Evolutionary conservation across 768 basidiomycete species (phyloP).

Genomic region (Paxillus involutus): DNA sequence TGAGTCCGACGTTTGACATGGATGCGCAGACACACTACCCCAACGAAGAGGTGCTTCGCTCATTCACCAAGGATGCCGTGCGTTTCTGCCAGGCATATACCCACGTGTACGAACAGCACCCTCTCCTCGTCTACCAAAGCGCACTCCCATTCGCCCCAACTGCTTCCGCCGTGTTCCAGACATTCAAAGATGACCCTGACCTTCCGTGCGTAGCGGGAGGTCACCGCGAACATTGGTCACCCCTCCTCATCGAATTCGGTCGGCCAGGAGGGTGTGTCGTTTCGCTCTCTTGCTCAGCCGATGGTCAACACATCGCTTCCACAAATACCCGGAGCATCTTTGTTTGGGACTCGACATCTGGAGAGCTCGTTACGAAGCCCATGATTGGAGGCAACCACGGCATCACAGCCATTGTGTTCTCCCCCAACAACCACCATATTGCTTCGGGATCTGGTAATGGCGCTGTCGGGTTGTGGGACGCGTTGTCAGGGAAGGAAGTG

Average conservation of each 20-base stretch:
- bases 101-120: conserved; percentile 32
- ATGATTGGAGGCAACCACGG: conserved; percentile 9
- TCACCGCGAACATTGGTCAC: conserved; percentile 31
- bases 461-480: conserved; percentile 27
- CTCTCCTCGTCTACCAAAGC: conserved; percentile 30
- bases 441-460: conserved; percentile 24
- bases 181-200: conserved; percentile 25
- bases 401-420: conserved; percentile 26
- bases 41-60: conserved; percentile 15
- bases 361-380: conserved; percentile 21
- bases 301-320: conserved; percentile 30
- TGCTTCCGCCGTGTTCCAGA: conserved; percentile 21
- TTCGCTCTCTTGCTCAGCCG: conserved; percentile 24
- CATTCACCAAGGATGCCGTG: conserved; percentile 25
- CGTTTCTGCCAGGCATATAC: conserved; percentile 32
- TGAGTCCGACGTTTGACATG: neutral
- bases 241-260: conserved; percentile 30
- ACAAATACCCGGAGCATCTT: conserved; percentile 17
- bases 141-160: conserved; percentile 33
- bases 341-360: conserved; percentile 29
- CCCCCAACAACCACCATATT: conserved; percentile 24
- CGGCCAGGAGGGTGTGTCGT: conserved; percentile 10
- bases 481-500: conserved; percentile 20
- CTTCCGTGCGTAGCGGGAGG: conserved; percentile 26
- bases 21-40: conserved; percentile 11